These are phyloP conservation scores for Mortierella claussenii DNA, from an alignment of 192 early-diverging fungal genomes.

Conservation along the genomic window DNA sequence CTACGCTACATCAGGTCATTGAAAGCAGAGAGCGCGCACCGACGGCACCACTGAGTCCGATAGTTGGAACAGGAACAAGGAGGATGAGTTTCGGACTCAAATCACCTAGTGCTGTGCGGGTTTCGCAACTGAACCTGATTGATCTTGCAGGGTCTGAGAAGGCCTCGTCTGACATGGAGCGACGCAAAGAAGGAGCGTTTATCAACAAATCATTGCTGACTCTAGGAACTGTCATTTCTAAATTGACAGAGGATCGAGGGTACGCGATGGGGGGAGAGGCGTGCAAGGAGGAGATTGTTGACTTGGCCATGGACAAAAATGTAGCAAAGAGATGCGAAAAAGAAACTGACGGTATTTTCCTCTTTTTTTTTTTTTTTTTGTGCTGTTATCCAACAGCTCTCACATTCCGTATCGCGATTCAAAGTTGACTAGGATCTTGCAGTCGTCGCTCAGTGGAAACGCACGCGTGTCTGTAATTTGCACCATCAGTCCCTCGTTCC, in stretches of 20 bases:
- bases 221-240: conserved; percentile 92
- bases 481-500: conserved; percentile 84
- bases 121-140: conserved; percentile 79
- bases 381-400: conserved; percentile 16
- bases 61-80: conserved; percentile 19
- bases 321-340: not conserved
- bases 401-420: conserved; percentile 98
- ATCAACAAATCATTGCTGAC: conserved; percentile 94
- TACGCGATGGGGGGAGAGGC: too few species aligned
- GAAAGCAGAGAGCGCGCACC: conserved; percentile 42
- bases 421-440: conserved; percentile 93
- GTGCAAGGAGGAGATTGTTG: not conserved
- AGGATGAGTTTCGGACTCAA: conserved; percentile 32
- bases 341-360: not conserved
- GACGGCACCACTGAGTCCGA: conserved; percentile 17
- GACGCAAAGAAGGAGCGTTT: conserved; percentile 92
- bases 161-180: conserved; percentile 81
- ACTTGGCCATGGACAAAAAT: not conserved
- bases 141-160: conserved; percentile 98
- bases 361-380: not conserved
- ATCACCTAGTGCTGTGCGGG: conserved; percentile 29
- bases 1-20: conserved; percentile 22
- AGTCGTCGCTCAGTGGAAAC: conserved; percentile 91
- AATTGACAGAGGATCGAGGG: conserved; percentile 81
- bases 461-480: conserved; percentile 92